phyloP scores from a whole-genome alignment of 768 basidiomycete species.

The Leccinum barrowsii region DNA sequence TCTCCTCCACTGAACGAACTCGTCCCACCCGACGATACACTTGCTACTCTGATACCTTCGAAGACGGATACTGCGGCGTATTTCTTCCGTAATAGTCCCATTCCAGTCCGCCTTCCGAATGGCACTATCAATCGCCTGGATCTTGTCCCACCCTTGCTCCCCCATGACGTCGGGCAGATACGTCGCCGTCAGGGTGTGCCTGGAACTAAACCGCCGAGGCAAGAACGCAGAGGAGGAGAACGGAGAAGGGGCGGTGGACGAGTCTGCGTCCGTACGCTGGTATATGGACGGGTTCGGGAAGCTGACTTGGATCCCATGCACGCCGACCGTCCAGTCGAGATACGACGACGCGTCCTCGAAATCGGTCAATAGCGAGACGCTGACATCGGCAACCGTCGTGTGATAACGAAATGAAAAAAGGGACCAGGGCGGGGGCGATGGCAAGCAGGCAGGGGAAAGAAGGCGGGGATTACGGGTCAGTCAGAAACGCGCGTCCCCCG shows the following conservation, averaged over 20 bases:
- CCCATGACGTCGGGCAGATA: slow-evolving; percentile 92
- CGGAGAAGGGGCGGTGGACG: slow-evolving; percentile 44
- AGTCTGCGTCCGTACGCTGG: slow-evolving; percentile 32
- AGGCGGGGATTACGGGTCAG: background rate
- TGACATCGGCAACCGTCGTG: slow-evolving; percentile 25
- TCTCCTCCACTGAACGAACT: slow-evolving; percentile 74
- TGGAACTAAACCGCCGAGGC: slow-evolving; percentile 49
- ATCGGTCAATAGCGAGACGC: slow-evolving; percentile 89
- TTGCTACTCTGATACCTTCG: slow-evolving; percentile 79
- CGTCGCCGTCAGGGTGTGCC: slow-evolving; percentile 72
- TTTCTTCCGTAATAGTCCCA: slow-evolving; percentile 76
- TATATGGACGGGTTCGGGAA: slow-evolving; percentile 78
- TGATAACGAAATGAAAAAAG: background rate
- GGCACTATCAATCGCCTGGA: slow-evolving; percentile 86
- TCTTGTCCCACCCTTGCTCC: slow-evolving; percentile 92
- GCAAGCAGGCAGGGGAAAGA: background rate
- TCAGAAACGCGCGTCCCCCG: slow-evolving; percentile 1
- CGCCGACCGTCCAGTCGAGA: slow-evolving; percentile 90
- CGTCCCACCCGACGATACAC: slow-evolving; percentile 67
- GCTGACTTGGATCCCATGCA: slow-evolving; percentile 87
- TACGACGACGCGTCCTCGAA: slow-evolving; percentile 84
- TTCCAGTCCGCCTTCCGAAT: slow-evolving; percentile 93
- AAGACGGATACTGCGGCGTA: slow-evolving; percentile 71
- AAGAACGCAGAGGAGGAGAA: slow-evolving; percentile 62
- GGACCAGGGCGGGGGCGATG: background rate